Base-by-base conservation (phyloP, 257 asterid species). In the Plectranthus barbatus region DNA sequence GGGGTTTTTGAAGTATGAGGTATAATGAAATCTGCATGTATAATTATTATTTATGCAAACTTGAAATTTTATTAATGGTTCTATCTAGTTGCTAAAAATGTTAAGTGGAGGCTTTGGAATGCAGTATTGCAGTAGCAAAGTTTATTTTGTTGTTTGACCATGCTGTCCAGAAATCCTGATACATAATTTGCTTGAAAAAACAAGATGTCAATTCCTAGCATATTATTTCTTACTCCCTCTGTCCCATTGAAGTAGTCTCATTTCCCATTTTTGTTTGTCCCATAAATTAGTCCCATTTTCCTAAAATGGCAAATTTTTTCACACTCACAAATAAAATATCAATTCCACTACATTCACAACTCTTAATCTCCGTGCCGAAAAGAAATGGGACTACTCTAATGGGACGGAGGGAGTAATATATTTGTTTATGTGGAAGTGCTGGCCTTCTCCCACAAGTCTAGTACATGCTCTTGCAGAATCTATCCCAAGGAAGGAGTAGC, bases 1-100 rank as follows among this genome's bases (percentile, higher is more conserved):
- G 77, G 99, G 99, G 60, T 93, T 93, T 81, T 79, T 93, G 91
- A 93, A 93, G 79, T 93, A 90, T 50, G 97, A 93, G 99, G 99
- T 90, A 50, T 18, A 84, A 74, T 76, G 45, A 31, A 56, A 47
- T 55, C 24, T 19, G 2, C 19, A 61, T 74, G 18, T 39, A 8
- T 58, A 29, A 34, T 12, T 60, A 36, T 7, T 64, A 39, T 24
- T n/a, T 7, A 4, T 42, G 66, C 42, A 20, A 62, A 60, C 57
- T 10, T 47, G 52, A 65, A 54, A 63, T 40, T 40, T 24, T 42
- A 29, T 42, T 23, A 31, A 23, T 37, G 48, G 21, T 14, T 45
- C 53, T 46, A 14, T 55, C 2, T 63, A 33, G 48, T 41, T 11
- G 31, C 60, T 53, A 15, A 19, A 34, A 33, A 13, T 53, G 40